These are phyloP conservation scores for Rhodosporidiobolus sp. DNA, from an alignment of 768 basidiomycete species.

Conservation along the genomic window DNA sequence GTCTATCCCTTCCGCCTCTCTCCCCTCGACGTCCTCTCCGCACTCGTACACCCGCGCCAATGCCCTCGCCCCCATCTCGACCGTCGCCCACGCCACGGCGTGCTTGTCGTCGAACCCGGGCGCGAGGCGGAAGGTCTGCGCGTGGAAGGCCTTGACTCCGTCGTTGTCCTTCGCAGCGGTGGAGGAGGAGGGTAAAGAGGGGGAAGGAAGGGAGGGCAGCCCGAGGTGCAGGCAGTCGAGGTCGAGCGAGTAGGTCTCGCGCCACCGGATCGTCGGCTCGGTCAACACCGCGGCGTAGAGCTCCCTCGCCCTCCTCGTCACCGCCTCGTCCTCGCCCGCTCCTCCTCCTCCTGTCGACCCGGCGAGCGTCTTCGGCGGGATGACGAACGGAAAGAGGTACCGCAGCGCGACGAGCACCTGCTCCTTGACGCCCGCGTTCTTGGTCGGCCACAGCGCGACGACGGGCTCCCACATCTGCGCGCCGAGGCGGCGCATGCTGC, in stretches of 20 bases:
- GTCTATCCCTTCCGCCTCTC: background rate
- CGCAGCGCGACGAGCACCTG: slow-evolving; percentile 70
- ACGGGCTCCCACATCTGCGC: slow-evolving; percentile 62
- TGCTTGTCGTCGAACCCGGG: slow-evolving; percentile 67
- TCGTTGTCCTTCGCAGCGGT: no score
- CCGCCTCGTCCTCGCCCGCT: background rate
- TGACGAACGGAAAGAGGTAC: slow-evolving; percentile 68
- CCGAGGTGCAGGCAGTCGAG: slow-evolving; percentile 26
- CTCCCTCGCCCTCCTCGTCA: slow-evolving; percentile 5
- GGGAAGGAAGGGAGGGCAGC: background rate
- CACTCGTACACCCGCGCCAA: slow-evolving; percentile 26
- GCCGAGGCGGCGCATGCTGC: slow-evolving; percentile 62
- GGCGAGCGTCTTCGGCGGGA: slow-evolving; percentile 15
- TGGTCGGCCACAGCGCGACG: slow-evolving; percentile 71
- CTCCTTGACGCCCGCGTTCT: slow-evolving; percentile 73
- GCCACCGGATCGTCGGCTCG: slow-evolving; percentile 39
- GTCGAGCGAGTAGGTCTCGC: slow-evolving; percentile 30
- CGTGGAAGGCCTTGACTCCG: slow-evolving; percentile 57
- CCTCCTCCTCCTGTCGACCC: background rate
- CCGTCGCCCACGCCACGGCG: slow-evolving; percentile 71
- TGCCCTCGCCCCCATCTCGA: slow-evolving; percentile 72
- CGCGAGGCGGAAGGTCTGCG: slow-evolving; percentile 68
- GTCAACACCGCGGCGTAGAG: slow-evolving; percentile 33
- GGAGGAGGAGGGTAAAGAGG: no score
- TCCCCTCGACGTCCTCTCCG: background rate